Percentiles rank a stretch among this genome's conserved stretches.
These are phyloP conservation scores for Dioscorea dumetorum DNA, from an alignment of 106 monocot species.

Conservation along the genomic window DNA sequence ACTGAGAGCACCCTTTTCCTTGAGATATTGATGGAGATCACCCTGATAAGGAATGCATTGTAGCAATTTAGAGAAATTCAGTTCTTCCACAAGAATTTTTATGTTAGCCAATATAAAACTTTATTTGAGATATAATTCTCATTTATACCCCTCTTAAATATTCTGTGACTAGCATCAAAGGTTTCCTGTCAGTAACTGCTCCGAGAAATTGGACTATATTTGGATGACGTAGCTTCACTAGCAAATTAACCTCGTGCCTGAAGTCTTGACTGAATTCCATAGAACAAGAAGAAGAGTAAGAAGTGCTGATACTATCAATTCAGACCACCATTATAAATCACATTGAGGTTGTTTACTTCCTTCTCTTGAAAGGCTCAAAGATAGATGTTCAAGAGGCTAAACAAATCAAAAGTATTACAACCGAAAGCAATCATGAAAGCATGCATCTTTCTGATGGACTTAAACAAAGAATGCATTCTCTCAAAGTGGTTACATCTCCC, in stretches of 20 bases:
- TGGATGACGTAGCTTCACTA: slow-evolving; percentile 96
- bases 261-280: slow-evolving; percentile 78
- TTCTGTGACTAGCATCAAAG: slow-evolving; percentile 93
- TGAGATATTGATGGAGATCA: slow-evolving; percentile 88
- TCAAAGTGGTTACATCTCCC: too few species aligned
- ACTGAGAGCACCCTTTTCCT: slow-evolving; percentile 88
- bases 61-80: not conserved
- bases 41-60: slow-evolving; percentile 40
- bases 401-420: too few species aligned
- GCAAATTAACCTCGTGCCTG: slow-evolving; percentile 93
- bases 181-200: slow-evolving; percentile 93
- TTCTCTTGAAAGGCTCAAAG: too few species aligned
- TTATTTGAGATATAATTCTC: not conserved
- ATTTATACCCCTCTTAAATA: slow-evolving; percentile 77
- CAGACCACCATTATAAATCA: too few species aligned
- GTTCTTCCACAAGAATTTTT: too few species aligned
- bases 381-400: too few species aligned
- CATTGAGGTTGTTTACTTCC: too few species aligned
- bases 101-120: too few species aligned
- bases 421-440: too few species aligned
- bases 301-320: not conserved
- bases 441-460: too few species aligned
- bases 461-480: too few species aligned
- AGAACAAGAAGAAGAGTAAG: not conserved
- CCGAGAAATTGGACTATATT: slow-evolving; percentile 99